Conservation (phyloP, 305 asterid species). For the Fraxinus floribunda region DNA sequence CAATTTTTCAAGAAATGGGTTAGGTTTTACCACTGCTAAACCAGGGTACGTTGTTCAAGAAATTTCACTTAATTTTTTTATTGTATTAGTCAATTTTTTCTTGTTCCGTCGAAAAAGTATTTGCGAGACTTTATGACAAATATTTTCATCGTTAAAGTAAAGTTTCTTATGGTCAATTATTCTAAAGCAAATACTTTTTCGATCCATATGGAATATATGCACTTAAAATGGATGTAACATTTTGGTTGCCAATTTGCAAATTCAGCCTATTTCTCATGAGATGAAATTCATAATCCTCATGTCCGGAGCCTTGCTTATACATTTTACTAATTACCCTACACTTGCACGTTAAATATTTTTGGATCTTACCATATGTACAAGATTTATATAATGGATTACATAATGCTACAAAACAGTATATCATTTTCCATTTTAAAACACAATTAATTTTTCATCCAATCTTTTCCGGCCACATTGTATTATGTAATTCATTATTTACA, state of each 20-base stretch:
- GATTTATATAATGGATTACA: no score
- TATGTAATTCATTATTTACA: no score
- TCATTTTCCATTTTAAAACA: no score
- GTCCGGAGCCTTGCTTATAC: not conserved
- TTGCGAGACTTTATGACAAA: not conserved
- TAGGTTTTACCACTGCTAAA: not conserved
- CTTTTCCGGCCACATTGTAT: no score
- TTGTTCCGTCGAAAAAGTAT: not conserved
- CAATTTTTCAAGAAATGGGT: slow-evolving; percentile 9
- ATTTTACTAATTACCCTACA: not conserved
- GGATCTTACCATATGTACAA: no score
- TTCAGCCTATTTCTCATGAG: not conserved
- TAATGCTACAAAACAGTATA: no score
- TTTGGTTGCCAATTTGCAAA: not conserved
- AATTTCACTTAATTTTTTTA: not conserved
- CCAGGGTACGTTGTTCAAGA: not conserved
- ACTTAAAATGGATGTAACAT: not conserved
- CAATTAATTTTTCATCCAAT: no score
- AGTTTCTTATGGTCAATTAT: not conserved
- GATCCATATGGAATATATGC: not conserved
- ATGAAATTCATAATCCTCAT: not conserved
- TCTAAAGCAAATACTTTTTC: not conserved
- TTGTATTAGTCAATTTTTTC: not conserved
- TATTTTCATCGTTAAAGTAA: not conserved
- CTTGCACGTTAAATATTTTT: not conserved